Evolutionary conservation across 345 rosid genomes (phyloP), one percentile per base, ranked within the genome.

Genomic region (Kernera saxatilis): DNA sequence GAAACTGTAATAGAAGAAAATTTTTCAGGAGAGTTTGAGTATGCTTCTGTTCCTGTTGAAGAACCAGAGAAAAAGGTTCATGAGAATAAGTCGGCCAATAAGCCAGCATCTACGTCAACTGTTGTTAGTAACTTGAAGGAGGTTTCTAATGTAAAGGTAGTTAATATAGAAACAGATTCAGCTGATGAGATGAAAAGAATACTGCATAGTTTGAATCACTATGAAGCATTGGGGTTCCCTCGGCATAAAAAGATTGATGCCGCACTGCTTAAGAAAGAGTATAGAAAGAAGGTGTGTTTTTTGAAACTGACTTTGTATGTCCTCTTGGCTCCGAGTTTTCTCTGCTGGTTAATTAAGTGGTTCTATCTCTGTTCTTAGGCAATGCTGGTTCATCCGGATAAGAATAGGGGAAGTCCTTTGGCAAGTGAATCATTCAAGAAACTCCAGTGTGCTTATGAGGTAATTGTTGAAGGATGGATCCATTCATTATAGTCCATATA

Each of bases 331-430:
- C 8, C 19, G 68, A 18, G 54, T 46, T 30, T 44, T 29, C 61
- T 10, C 61, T 55, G 41, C n/a, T 55, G 37, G 41, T 52, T 66
- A 59, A 32, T 19, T 23, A 59, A 59, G 22, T 52, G 29, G 27
- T 56, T 21, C 15, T 54, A 5, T 30, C 32, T 54, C 4, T 75
- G 8, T 61, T 48, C 18, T 74, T 54, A 94, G 99, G 99, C 99
- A 65, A 94, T 88, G 98, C 86, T 92, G 76, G 99, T 94, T 58
- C 99, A 94, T 86, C 99, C 99, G 9, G 99, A 91, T 84, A 94
- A 94, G 81, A 94, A 94, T 73, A 84, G 83, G 95, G 98, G 99
- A 71, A 89, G 86, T 79, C 82, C 93, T 46, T 72, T 84, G 25
- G 98, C 98, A 40, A 92, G 99, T 67, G 99, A 94, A 76, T 92